Evolutionary conservation across 495 filamentous ascomycete species (phyloP), one percentile per base, ranked within the genome.

Genomic region (Umbilicaria muhlenbergii): DNA sequence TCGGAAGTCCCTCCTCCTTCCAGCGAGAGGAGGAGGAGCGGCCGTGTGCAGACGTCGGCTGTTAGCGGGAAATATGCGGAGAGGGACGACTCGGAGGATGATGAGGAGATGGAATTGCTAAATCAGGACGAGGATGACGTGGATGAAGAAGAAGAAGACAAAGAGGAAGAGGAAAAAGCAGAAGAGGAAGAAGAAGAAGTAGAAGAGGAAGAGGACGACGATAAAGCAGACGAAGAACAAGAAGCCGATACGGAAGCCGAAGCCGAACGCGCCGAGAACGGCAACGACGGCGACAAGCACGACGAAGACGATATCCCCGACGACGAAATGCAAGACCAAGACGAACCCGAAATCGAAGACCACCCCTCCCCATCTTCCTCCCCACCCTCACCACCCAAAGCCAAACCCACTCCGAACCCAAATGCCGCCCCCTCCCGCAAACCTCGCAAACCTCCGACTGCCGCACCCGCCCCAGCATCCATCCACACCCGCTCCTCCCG

Each of bases 1-100:
- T 28, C 55, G 47, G 56, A 56, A 44, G 42, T 44, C 43, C 36
- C 48, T 59, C 36, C 48, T 59, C 51, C 51, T 3, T 53, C 58
- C 15, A 59, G 62, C 24, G 64, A 58, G 39, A 45, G 58, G 19
- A 49, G 68, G 19, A 55, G 67, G 43, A 71, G 68, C 43, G 60
- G 57, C 8, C 48, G 68, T 2, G 46, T 53, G n/a, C 53, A 50
- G n/a, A 39, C 40, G 11, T 14, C 17, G 18, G 51, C 34, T 5
- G 50, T 49, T 11, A 49, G 50, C 3, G 60, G 51, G 47, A 78
- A 64, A 45, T 80, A 80, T 50, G 68, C 64, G 19, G 75, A 80
- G 48, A 55, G 66, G 16, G 66, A 69, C 31, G 74, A 70, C 43
- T 70, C 71, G 40, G 70, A 74, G n/a, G 71, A 74, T 36, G 76